Evolutionary conservation across 2,329 filamentous ascomycete genomes (phyloP), one percentile per base, ranked within the genome.

Genomic region (Calonectria henricotiae): DNA sequence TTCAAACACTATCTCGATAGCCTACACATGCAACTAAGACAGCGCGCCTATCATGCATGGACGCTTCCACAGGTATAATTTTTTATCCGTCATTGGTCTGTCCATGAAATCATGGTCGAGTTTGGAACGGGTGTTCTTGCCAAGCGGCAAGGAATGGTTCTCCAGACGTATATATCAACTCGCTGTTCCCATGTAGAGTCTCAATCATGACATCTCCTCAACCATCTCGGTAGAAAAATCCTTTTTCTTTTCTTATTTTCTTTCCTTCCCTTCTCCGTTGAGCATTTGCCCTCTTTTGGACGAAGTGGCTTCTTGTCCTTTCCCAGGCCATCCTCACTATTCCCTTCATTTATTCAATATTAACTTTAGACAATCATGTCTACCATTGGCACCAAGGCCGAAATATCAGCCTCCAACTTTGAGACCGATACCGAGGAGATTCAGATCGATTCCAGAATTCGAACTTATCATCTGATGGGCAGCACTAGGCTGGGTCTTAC

Each of bases 401-500:
- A 82, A 67, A 75, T 80, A 46, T 83, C 84, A 41, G 77, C 82
- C 61, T 87, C 87, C 68, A 85, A 87, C 73, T 87, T 87, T 71
- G 86, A 89, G 78, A 80, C 84, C 68, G 84, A 87, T 63, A 80
- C 84, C 32, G 79, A 84, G 27, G 71, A 78, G 62, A 67, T 77
- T 23, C 78, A 81, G 63, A 75, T 82, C 46, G 79, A 82, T 65
- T 77, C 82, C 75, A 85, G 83, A 68, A 73, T 82, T 58, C 81
- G 83, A 62, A 75, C 81, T 43, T 77, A 86, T 62, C 81, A 80
- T 62, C 72, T 83, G 30, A 73, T 87, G 67, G 85, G 89, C 70
- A 82, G 80, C 55, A 81, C 82, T 55, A 84, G 86, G 15, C 74
- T 87, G 4, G 86, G 82, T 58, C 80, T 89, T 69, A 89, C 86